phyloP scores from a whole-genome alignment of 176 grass and related monocot species.

The Raddia guianensis region DNA sequence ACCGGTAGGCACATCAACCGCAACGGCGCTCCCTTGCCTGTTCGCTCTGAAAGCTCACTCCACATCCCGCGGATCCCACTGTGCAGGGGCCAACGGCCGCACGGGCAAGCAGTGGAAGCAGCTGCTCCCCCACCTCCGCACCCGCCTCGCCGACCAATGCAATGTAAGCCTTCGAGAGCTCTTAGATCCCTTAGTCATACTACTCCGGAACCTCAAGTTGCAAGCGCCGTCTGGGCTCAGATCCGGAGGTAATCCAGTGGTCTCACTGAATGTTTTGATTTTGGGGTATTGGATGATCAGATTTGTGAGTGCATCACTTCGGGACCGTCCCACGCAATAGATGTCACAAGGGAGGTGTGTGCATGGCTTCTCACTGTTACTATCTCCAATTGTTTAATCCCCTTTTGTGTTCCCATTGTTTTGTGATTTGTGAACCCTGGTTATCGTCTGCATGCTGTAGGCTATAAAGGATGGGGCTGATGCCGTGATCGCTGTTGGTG shows the following conservation, averaged over 20 bases:
- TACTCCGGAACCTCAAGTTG: not conserved
- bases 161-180: conserved; percentile 53
- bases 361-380: not conserved
- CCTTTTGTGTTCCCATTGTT: not conserved
- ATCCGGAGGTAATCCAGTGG: conserved; percentile 29
- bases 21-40: not conserved
- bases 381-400: conserved; percentile 7
- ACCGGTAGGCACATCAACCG: conserved; percentile 43
- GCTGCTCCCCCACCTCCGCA: conserved; percentile 75
- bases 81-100: conserved; percentile 79
- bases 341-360: conserved; percentile 91
- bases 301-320: conserved; percentile 85
- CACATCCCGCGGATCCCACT: not conserved
- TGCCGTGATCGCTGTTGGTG: conserved; percentile 88
- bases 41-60: not conserved
- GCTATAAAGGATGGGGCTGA: conserved; percentile 86
- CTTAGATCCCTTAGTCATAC: conserved; percentile 5
- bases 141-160: conserved; percentile 77
- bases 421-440: not conserved
- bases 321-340: conserved; percentile 72
- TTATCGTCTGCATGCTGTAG: conserved; percentile 40
- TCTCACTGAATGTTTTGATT: conserved; percentile 39
- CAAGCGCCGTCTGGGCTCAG: conserved; percentile 16
- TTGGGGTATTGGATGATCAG: conserved; percentile 40
- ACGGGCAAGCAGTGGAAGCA: conserved; percentile 96